A percentile compares a stretch with the other conserved stretches of the same genome.
phyloP scores from a whole-genome alignment of 495 filamentous ascomycete species.

The Saxophila tyrrhenica region DNA sequence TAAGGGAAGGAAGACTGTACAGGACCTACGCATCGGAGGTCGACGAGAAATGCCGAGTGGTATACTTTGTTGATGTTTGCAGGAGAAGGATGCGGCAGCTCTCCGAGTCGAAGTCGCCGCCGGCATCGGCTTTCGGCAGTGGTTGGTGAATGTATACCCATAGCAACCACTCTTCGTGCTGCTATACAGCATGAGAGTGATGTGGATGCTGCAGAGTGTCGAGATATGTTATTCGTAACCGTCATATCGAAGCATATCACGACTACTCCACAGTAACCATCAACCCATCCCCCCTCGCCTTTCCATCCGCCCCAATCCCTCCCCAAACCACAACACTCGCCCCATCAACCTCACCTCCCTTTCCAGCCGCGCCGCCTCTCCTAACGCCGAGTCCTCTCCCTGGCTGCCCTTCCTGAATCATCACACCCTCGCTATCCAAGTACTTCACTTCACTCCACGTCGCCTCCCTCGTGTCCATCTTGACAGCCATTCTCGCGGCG shows the following conservation, averaged over 20 bases:
- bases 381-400: slow-evolving; percentile 18
- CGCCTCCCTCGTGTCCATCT: slow-evolving; percentile 25
- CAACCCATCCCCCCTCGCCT: slow-evolving; percentile 26
- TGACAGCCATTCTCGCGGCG: slow-evolving; percentile 21
- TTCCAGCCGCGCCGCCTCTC: slow-evolving; percentile 20
- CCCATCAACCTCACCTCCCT: slow-evolving; percentile 27
- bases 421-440: slow-evolving; percentile 18
- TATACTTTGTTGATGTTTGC: background rate
- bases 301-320: slow-evolving; percentile 20
- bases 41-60: background rate
- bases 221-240: no score
- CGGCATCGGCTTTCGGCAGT: background rate
- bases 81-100: background rate
- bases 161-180: no score
- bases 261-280: slow-evolving; percentile 28
- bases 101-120: background rate
- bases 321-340: slow-evolving; percentile 29
- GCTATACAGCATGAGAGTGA: no score
- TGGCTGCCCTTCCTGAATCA: slow-evolving; percentile 17
- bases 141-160: background rate
- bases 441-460: slow-evolving; percentile 40
- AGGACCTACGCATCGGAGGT: slow-evolving; percentile 3
- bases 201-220: no score
- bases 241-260: no score
- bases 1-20: background rate